Evolutionary conservation across 75 land plant species (phyloP), one percentile per base, ranked within the genome.

Genomic region (Selaginella tamariscina): DNA sequence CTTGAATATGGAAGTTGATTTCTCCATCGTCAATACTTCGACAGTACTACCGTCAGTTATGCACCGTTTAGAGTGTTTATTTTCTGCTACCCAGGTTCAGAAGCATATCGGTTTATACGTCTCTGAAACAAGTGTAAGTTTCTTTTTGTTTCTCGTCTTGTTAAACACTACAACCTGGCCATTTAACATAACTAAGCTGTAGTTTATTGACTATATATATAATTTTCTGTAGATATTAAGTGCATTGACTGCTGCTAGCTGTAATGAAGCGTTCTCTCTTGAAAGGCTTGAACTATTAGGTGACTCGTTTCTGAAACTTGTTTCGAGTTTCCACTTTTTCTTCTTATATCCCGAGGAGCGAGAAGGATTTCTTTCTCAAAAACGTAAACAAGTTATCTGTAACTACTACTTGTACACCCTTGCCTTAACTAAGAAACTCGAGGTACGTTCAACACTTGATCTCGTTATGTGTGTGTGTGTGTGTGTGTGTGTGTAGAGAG

Each of bases 1-100:
- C 65, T 81, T 81, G 59, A 72, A 87, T 32, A 27, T 70, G n/a
- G 89, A 85, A 1, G 82, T 95, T 26, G 75, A 85, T 0, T 86
- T 83, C 62, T 80, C 75, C 29, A 72, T 91, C 65, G 87, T 85
- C 29, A 87, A 88, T 67, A 73, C 87, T 27, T 32, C 86, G 27
- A 85, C 84, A 5, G 70, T 95, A 68, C 60, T 95, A 62, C 99
- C 99, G 24, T 95, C 99, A 28, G 33, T 90, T 15, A 95, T 95
- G 92, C 92, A 91, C 71, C 87, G 87, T 2, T 66, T 95, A 66
- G 89, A 95, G 70, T 83, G 79, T 68, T 64, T 88, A 23, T 83
- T 87, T 65, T 81, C 87, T 67, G 98, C 98, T 0, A 75, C 83
- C 68, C 86, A 94, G 68, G 56, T 94, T 67, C 85, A 81, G 69